A percentile compares a stretch with the other conserved stretches of the same genome.
Conservation (phyloP, 805 yeast species). For the Myxozyma udenii region DNA sequence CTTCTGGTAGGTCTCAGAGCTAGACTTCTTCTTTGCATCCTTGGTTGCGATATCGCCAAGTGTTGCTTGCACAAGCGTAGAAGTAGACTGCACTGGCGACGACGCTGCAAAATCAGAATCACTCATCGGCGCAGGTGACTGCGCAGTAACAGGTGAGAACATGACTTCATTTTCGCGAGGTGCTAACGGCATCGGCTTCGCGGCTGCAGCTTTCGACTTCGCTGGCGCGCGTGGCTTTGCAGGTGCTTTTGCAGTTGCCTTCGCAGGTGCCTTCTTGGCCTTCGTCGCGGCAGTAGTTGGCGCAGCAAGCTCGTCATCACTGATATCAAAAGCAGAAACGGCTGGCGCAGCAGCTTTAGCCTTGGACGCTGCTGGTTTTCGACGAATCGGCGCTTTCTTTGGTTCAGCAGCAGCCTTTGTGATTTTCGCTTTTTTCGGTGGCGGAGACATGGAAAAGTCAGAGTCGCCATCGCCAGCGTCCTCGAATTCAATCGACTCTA, state of each 20-base stretch:
- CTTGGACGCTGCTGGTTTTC: too few species aligned
- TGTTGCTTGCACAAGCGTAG: conserved; percentile 10
- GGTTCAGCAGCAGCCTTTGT: conserved; percentile 10
- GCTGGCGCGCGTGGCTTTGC: conserved; percentile 11
- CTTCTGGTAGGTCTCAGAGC: conserved; percentile 78
- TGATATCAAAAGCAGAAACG: neutral
- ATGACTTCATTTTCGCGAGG: conserved; percentile 3
- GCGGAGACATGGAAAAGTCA: conserved; percentile 18
- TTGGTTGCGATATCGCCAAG: conserved; percentile 5
- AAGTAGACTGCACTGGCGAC: neutral
- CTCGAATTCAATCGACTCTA: conserved; percentile 18
- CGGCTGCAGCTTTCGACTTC: conserved; percentile 5
- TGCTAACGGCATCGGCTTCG: conserved; percentile 11
- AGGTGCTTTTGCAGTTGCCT: conserved; percentile 6
- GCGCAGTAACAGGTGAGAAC: conserved; percentile 8
- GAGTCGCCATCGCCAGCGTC: conserved; percentile 10
- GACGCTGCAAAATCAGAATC: neutral
- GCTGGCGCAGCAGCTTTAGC: too few species aligned
- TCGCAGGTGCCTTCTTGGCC: conserved; percentile 24
- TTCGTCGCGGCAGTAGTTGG: conserved; percentile 4
- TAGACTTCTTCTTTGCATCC: conserved; percentile 38
- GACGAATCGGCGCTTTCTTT: too few species aligned
- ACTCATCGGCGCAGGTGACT: neutral
- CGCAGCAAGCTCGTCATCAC: neutral
- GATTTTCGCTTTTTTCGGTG: conserved; percentile 13